Conservation (phyloP, 208 protist species). For the Trypanosoma melophagium region DNA sequence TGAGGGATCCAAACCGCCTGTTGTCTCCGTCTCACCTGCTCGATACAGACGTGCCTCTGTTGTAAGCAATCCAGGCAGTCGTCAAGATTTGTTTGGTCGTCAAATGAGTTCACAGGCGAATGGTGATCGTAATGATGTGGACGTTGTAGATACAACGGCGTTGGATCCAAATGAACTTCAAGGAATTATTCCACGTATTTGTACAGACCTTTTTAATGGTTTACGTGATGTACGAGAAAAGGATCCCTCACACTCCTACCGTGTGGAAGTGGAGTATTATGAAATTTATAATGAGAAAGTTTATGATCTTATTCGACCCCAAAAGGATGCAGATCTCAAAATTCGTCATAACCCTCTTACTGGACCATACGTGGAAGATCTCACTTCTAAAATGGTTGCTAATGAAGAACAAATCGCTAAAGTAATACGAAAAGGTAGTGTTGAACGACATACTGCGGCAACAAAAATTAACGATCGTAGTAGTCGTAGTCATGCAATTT, state of each 20-base stretch:
- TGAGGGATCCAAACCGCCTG: slow-evolving; percentile 3
- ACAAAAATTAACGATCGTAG: slow-evolving; percentile 91
- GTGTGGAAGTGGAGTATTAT: slow-evolving; percentile 76
- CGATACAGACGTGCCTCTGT: background rate
- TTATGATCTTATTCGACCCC: slow-evolving; percentile 63
- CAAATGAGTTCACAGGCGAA: slow-evolving; percentile 7
- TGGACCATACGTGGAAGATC: slow-evolving; percentile 80
- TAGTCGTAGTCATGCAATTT: slow-evolving; percentile 87
- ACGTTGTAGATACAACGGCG: slow-evolving; percentile 7
- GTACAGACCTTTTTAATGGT: slow-evolving; percentile 57
- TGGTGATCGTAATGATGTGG: background rate
- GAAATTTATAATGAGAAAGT: slow-evolving; percentile 93
- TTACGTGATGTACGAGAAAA: slow-evolving; percentile 55
- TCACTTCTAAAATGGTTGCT: slow-evolving; percentile 48
- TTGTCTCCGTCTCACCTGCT: background rate
- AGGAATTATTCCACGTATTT: slow-evolving; percentile 82
- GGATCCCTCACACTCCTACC: slow-evolving; percentile 69
- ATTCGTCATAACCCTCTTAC: slow-evolving; percentile 64
- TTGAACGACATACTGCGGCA: slow-evolving; percentile 76
- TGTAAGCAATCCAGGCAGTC: slow-evolving; percentile 10
- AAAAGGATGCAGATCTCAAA: slow-evolving; percentile 48
- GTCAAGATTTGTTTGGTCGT: slow-evolving; percentile 8
- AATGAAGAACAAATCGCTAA: slow-evolving; percentile 66
- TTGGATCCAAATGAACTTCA: slow-evolving; percentile 29
- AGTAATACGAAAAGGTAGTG: slow-evolving; percentile 71